phyloP scores from a whole-genome alignment of 2,329 filamentous ascomycete species.

The Hymenoscyphus repandus region DNA sequence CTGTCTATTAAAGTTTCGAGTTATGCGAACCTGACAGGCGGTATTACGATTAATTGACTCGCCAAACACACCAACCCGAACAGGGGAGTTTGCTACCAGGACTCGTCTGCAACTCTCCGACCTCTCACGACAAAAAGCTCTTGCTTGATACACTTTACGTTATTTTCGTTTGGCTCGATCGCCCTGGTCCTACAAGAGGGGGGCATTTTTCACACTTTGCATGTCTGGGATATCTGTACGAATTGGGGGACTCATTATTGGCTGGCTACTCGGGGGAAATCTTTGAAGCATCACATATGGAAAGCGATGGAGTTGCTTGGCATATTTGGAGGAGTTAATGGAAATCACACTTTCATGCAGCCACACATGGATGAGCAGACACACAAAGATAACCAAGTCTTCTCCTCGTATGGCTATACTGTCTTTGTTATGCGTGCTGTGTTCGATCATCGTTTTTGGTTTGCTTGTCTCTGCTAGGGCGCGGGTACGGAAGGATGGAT shows the following conservation, averaged over 20 bases:
- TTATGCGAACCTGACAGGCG: constrained; percentile 22
- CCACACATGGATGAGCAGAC: neutral
- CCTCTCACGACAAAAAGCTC: neutral
- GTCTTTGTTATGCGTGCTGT: too few species aligned
- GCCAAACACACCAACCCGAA: neutral
- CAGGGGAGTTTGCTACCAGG: neutral
- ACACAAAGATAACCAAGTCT: neutral
- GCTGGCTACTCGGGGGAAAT: neutral
- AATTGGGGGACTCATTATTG: neutral
- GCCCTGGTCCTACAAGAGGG: neutral
- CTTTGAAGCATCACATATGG: neutral
- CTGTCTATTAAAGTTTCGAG: constrained; percentile 29
- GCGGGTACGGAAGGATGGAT: too few species aligned
- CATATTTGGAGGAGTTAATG: neutral
- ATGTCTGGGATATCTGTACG: neutral
- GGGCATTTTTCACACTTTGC: neutral
- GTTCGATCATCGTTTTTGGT: too few species aligned
- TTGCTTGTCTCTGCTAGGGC: too few species aligned
- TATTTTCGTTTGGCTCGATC: neutral
- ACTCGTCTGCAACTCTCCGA: neutral
- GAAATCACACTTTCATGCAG: neutral
- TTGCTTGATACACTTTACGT: neutral
- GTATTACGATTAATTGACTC: constrained; percentile 25
- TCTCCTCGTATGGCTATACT: too few species aligned
- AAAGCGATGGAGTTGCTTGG: neutral